Evolutionary conservation across 2,329 filamentous ascomycete genomes (phyloP), one percentile per base, ranked within the genome.

Genomic region (Phaeosphaeria sp.): DNA sequence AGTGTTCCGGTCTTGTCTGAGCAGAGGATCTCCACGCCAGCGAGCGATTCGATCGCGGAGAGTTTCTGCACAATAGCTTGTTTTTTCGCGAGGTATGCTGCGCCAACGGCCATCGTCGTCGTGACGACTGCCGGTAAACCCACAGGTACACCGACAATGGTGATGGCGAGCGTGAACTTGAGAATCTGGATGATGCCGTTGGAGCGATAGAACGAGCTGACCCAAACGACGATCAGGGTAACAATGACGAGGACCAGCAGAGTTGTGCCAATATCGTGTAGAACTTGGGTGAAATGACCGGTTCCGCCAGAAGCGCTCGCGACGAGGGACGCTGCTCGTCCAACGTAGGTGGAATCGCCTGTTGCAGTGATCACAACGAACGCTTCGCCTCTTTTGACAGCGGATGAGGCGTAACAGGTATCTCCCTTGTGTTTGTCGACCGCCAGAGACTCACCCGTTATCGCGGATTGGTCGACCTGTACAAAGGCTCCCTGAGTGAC

Each of bases 1-100:
- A 96, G 81, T 57, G 92, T 96, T 82, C 92, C 92, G 27, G 92
- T 96, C 87, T 96, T 96, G 86, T 96, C 92, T 52, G 92, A 94
- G 85, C 92, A 96, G 56, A 96, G 90, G 78, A 96, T 95, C 81
- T 96, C 91, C 62, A 96, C 93, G 83, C 92, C 92, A 75, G 92
- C 92, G 64, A 96, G 86, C 24, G 92, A 96, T 83, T 96, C 92
- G 62, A 96, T 96, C 65, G 92, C 92, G 33, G 90, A 92, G 52
- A 96, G 88, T 84, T 94, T 96, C 83, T 96, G 92, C 66, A 96
- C 92, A 67, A 96, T 96, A 53, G 92, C 93, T 83, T 93, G 88
- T 85, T 94, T 93, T 85, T 93, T 93, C 73, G 92, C 92, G 58
- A 96, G 87, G 79, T 95, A 95, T 63, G 92, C 91, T 65, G 92